These are phyloP conservation scores for Arthrinium phaeospermum DNA, from an alignment of 2,329 filamentous ascomycete genomes.

Conservation along the genomic window DNA sequence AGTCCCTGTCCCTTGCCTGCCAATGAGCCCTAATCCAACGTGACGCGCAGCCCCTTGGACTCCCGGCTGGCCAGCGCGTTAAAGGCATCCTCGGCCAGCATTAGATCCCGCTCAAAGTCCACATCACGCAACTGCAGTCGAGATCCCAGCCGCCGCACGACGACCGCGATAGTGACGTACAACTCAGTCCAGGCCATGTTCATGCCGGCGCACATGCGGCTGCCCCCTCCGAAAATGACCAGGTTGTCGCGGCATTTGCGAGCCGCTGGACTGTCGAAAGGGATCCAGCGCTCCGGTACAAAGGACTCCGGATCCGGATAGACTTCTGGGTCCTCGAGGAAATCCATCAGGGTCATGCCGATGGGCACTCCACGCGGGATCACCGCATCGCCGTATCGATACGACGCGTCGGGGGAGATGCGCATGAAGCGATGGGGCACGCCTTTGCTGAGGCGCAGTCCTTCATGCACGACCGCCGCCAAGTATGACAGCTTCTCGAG, in stretches of 20 bases:
- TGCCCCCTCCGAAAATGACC: slow-evolving; percentile 21
- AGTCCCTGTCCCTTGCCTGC: too few relatives aligned
- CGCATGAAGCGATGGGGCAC: slow-evolving; percentile 38
- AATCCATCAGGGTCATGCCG: slow-evolving; percentile 20
- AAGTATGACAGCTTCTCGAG: slow-evolving; percentile 40
- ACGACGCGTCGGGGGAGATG: slow-evolving; percentile 34
- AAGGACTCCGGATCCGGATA: slow-evolving; percentile 16
- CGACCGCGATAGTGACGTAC: slow-evolving; percentile 16
- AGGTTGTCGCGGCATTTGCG: slow-evolving; percentile 18
- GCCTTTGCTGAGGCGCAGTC: slow-evolving; percentile 45
- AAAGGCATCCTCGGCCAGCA: not conserved
- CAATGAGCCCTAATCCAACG: not conserved
- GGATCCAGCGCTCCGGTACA: slow-evolving; percentile 20
- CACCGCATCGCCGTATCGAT: not conserved
- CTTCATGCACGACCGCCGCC: slow-evolving; percentile 40
- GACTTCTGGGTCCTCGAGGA: slow-evolving; percentile 4
- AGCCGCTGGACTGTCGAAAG: slow-evolving; percentile 7
- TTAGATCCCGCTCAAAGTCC: not conserved
- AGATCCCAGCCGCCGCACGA: slow-evolving; percentile 15
- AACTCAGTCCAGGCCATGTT: slow-evolving; percentile 23
- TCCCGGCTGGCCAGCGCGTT: not conserved
- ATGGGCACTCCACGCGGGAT: slow-evolving; percentile 19
- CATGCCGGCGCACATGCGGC: slow-evolving; percentile 22
- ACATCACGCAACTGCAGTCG: not conserved
- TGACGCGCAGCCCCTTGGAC: not conserved